Percentiles rank a stretch among this genome's conserved stretches.
Evolutionary conservation across 2,329 filamentous ascomycete genomes (phyloP).

Genomic region (Cercospora beticola): DNA sequence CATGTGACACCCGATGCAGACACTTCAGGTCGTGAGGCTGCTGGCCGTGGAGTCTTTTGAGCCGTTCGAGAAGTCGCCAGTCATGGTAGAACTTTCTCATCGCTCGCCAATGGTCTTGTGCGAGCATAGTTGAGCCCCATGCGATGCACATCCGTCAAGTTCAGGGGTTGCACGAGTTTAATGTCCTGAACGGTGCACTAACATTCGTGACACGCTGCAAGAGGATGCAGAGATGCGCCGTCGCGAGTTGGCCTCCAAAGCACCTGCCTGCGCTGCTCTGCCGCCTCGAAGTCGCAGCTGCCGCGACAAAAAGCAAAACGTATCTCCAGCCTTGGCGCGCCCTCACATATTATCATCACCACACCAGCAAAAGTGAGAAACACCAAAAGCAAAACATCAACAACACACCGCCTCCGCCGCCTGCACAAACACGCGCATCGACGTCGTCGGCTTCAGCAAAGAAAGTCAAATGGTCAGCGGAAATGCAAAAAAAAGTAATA

Average conservation of each 20-base stretch:
- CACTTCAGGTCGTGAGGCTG: too few relatives aligned
- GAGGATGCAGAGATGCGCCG: neutral
- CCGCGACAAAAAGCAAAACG: neutral
- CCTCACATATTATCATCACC: neutral
- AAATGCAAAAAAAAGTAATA: neutral
- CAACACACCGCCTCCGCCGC: neutral
- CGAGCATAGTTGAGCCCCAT: neutral
- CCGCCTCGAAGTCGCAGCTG: neutral
- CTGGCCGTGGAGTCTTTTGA: neutral
- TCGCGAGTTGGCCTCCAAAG: neutral
- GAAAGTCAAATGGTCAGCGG: neutral
- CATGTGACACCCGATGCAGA: neutral
- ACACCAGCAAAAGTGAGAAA: neutral
- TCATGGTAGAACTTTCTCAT: neutral
- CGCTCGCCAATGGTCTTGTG: neutral
- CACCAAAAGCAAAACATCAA: neutral
- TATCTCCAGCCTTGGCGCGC: neutral
- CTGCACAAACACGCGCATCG: neutral
- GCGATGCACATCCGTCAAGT: neutral
- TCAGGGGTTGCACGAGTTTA: neutral
- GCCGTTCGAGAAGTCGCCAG: neutral
- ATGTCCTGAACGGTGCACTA: neutral
- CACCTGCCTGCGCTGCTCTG: neutral
- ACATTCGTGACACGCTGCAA: neutral
- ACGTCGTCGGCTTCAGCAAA: neutral